These are phyloP conservation scores for Leccinum subtestaceum DNA, from an alignment of 768 basidiomycete genomes.

Conservation along the genomic window DNA sequence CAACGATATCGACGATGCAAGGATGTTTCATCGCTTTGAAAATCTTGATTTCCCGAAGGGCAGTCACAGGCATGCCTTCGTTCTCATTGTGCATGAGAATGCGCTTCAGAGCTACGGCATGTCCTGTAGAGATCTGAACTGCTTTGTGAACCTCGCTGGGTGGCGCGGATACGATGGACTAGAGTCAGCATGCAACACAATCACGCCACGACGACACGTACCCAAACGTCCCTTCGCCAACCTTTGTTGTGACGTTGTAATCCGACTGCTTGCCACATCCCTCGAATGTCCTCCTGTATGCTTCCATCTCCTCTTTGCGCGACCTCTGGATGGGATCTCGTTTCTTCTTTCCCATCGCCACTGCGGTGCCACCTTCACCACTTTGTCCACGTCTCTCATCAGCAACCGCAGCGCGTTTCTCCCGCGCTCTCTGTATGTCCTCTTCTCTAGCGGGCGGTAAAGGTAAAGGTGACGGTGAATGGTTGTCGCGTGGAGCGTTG, in stretches of 20 bases:
- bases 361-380: constrained; percentile 1
- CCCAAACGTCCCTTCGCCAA: constrained; percentile 98
- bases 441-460: constrained; percentile 32
- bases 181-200: constrained; percentile 9
- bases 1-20: constrained; percentile 81
- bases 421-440: constrained; percentile 25
- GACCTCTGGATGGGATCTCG: constrained; percentile 50
- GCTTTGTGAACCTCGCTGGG: constrained; percentile 89
- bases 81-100: constrained; percentile 96
- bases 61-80: constrained; percentile 96
- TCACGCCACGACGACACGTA: constrained; percentile 38
- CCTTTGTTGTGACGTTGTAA: constrained; percentile 80
- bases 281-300: constrained; percentile 64
- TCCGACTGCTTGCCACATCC: constrained; percentile 72
- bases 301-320: constrained; percentile 60
- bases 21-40: constrained; percentile 86
- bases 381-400: constrained; percentile 9
- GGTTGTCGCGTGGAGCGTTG: constrained; percentile 43
- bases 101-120: constrained; percentile 83
- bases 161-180: constrained; percentile 1
- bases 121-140: constrained; percentile 56
- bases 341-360: constrained; percentile 27
- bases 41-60: constrained; percentile 95
- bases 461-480: constrained; percentile 43
- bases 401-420: constrained; percentile 19